Evolutionary conservation across 208 protist genomes (phyloP).

Genomic region (Acanthamoeba royreba): DNA sequence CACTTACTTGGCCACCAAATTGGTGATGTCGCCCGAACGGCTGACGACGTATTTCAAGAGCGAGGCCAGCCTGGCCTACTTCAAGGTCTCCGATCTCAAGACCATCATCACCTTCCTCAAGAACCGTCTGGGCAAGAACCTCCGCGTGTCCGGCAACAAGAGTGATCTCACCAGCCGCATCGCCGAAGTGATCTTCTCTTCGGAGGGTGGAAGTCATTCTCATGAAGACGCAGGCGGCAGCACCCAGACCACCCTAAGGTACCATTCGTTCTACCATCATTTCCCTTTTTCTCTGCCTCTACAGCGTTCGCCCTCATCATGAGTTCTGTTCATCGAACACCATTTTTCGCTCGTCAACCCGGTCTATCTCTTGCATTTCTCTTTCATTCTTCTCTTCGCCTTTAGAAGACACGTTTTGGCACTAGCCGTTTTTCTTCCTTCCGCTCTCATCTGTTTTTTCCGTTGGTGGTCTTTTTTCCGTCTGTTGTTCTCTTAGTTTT

Average conservation of each 20-base stretch:
- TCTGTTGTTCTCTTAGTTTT: background rate
- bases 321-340: background rate
- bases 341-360: background rate
- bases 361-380: background rate
- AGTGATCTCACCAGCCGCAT: background rate
- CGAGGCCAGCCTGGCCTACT: background rate
- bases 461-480: background rate
- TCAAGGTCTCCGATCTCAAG: background rate
- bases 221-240: background rate
- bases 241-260: background rate
- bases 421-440: background rate
- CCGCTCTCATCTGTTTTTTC: background rate
- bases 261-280: too few relatives aligned
- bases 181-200: background rate
- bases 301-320: background rate
- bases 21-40: background rate
- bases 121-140: background rate
- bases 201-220: background rate
- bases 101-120: background rate
- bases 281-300: background rate
- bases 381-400: background rate
- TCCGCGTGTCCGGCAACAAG: background rate
- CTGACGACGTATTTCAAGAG: background rate
- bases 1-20: background rate
- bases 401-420: background rate